Base-by-base conservation (phyloP, 2,329 filamentous ascomycete species). In the Sclerotinia minor region DNA sequence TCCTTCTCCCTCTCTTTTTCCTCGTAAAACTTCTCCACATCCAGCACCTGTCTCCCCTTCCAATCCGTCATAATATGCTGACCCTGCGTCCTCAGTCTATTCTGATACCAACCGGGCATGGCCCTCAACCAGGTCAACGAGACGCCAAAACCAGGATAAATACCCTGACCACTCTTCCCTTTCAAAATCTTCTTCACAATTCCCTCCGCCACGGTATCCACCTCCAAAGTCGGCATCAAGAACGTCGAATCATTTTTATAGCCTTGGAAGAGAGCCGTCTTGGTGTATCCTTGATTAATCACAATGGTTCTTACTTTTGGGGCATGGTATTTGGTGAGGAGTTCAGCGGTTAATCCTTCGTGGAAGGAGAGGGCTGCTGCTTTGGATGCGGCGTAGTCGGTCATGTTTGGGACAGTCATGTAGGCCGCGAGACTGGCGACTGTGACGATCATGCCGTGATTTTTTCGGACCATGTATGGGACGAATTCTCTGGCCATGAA, bases 381-480 rank as follows among this genome's bases (percentile, higher is more conserved):
- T 79, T 92, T 92, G 71, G 83, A 85, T 9, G 86, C 83, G 2
- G 82, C 81, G 78, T 92, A 92, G 78, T 92, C 89, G 49, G 88
- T 84, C 81, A 91, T 84, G 72, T 83, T 83, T 3, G 89, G 85
- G 0, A 86, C 83, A 1, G 84, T 80, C 9, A 87, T 72, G 78
- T 85, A 91, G 17, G 84, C 83, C 0, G 89, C 88, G 60, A 86
- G 81, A 2, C 84, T 88, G 19, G 90, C 86, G 29, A 92, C 83
- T 0, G 88, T 92, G 29, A 92, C 88, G 52, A 92, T 77, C 83
- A 90, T 90, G 69, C 90, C 90, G 79, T 92, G 89, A 79, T 92
- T 87, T 17, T 75, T 75, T 9, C 78, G 75, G 64, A 89, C 78
- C 83, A 93, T 89, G 71, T 79, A 76, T 0, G 90, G 90, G 1